Base-by-base conservation (phyloP, 805 yeast genomes). In the Blastobotrys americana region DNA sequence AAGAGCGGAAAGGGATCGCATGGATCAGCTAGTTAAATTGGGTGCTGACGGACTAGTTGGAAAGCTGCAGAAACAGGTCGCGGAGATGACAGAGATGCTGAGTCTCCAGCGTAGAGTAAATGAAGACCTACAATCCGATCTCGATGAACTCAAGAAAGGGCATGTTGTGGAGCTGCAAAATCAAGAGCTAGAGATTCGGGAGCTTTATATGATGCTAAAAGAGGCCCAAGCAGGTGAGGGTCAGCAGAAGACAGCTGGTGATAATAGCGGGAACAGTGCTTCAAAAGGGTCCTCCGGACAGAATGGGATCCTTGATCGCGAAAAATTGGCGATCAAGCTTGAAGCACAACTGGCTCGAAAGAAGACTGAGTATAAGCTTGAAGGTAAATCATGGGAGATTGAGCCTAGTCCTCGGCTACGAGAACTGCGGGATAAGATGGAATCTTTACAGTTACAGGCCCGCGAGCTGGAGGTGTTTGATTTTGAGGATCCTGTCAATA, bases 401-500 rank as follows among this genome's bases (percentile, higher is more conserved):
- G 95, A 85, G 58, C 95, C 96, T 3, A 82, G 83, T 55, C 74
- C 83, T 2, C 70, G 90, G 51, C 65, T 88, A 42, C 72, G 93
- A 48, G 80, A 77, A 37, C 69, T 89, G 54, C 71, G 96, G 44
- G 85, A 82, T 55, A 76, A 82, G 58, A 87, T 87, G 95, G 94
- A 84, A 47, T 81, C 77, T 50, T 71, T 89, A 43, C 95, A 85
- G 58, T 74, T 76, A 39, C 84, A 85, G 67, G 96, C 96, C 0
- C 69, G 94, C 48, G 84, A 83, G 56, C 70, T 90, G 47, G 97
- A 90, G 60, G 81, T 78, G 76, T 82, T 84, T 17, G 93, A 87
- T 52, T 88, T 86, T 55, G 81, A 76, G 21, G 84, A 78, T 59
- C 31, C 31, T 25, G 31, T 25, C 31, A 25, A 25, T 13, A 8